Base-by-base conservation (phyloP, 176 grass and related monocot species). In the Carex pumila region DNA sequence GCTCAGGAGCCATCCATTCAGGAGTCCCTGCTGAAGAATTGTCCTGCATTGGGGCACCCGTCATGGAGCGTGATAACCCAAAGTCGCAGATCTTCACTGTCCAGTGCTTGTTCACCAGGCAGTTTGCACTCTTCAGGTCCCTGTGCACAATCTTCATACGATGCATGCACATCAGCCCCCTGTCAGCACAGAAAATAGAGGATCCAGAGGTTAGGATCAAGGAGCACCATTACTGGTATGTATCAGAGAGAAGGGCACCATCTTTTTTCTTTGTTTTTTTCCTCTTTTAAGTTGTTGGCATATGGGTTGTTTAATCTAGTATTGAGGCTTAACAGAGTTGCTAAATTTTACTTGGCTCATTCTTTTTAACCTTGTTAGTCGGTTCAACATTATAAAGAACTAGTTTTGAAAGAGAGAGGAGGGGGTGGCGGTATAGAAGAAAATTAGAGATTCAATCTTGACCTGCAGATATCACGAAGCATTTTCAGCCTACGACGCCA, bases 1-100 rank as follows among this genome's bases (percentile, higher is more conserved):
- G 93, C 82, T 99, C 96, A 59, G 96, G 96, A 75, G 96, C 96
- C 93, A 99, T 99, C 96, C 96, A 99, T 83, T 99, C 95, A 39
- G 96, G 93, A 61, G 96, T 99, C 55, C 93, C 96, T 4, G 91
- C 96, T 76, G 92, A 90, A 70, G 95, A 93, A 49, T 90, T 95
- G 70, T 99, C 93, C 81, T 81, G 87, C 88, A 90, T 90, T 83
- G 88, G 75, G 84, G 86, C 87, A 85, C 79, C 86, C 1, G 62
- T 71, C 88, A 99, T 91, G 59, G 91, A 85, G 61, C 88, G 88
- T 18, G 93, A 95, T 55, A 99, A 89, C 61, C 96, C 96, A 86
- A 99, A 99, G 86, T 99, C 96, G 54, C 96, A 99, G 84, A 99
- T 90, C 85, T 99, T 99, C 49, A 95, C 93, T 6, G 89, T 90